Evolutionary conservation across 2,329 filamentous ascomycete genomes (phyloP), one percentile per base, ranked within the genome.

Genomic region (Fusarium setosum): DNA sequence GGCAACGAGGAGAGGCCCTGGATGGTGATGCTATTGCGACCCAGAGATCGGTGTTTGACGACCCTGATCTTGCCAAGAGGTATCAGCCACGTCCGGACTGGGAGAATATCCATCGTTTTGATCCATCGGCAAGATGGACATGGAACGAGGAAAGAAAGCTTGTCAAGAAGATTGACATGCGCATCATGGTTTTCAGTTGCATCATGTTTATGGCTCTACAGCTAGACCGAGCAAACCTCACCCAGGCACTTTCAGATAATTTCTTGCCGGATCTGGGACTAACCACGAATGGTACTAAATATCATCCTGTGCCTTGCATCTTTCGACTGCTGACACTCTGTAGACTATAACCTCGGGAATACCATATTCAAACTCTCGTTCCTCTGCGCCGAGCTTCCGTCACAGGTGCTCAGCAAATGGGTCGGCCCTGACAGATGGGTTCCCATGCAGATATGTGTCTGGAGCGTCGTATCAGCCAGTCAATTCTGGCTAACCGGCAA

Each of bases 371-470:
- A 67, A 41, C 49, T 76, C 2, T 61, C 70, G 2, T 78, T 78
- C 50, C 68, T 78, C 10, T 65, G 67, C 38, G 74, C 76, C 15
- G 76, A 78, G 51, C 77, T 90, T 1, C 88, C 88, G 0, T 89
- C 86, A 0, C 87, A 90, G 69, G 77, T 90, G 15, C 77, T 89
- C 35, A 81, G 78, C 59, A 87, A 90, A 72, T 87, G 81, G 80
- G 72, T 86, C 52, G 87, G 84, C 0, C 85, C 84, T 1, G 86
- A 89, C 62, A 80, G 83, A 23, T 88, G 85, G 86, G 88, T 89
- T 48, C 87, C 87, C 0, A 75, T 84, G 50, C 85, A 87, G 68
- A 86, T 89, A 78, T 75, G 82, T 6, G 77, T 82, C 4, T 88
- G 85, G 85, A 86, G 83, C 8, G 24, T 56, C 8, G 64, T 42